Conservation (phyloP, 2,329 filamentous ascomycete species). For the Rhynchosporium secalis region DNA sequence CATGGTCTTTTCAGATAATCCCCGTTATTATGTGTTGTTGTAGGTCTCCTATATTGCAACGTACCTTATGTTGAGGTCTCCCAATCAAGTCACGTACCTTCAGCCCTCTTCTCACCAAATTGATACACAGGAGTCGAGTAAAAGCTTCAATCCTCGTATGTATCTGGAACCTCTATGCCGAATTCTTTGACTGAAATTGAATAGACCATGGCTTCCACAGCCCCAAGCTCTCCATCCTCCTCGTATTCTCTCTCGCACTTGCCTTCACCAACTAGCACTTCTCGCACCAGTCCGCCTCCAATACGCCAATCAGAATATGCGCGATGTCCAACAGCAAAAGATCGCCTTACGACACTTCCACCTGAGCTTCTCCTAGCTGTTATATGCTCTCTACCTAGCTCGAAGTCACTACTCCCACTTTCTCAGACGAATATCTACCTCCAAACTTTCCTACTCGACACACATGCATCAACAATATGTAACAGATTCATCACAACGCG, state of each 20-base stretch:
- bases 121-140: not conserved
- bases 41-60: not conserved
- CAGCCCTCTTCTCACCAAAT: not conserved
- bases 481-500: constrained; percentile 25
- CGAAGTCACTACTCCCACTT: constrained; percentile 23
- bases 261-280: not conserved
- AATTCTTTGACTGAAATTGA: not conserved
- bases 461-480: constrained; percentile 29
- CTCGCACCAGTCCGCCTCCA: not conserved
- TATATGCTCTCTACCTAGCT: constrained; percentile 28
- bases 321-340: not conserved
- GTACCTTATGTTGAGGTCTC: not conserved
- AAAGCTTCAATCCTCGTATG: not conserved
- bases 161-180: not conserved
- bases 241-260: not conserved
- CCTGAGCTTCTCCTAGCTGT: constrained; percentile 44
- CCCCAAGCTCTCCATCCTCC: not conserved
- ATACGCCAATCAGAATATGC: not conserved
- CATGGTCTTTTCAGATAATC: too few species aligned
- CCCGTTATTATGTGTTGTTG: not conserved
- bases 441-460: constrained; percentile 25
- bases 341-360: constrained; percentile 26
- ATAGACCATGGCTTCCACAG: constrained; percentile 4
- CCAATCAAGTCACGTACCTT: not conserved
- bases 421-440: constrained; percentile 26